A percentile compares a stretch with the other conserved stretches of the same genome.
phyloP scores from a whole-genome alignment of 352 stramenopile genomes.

The Phytophthora boehmeriae region DNA sequence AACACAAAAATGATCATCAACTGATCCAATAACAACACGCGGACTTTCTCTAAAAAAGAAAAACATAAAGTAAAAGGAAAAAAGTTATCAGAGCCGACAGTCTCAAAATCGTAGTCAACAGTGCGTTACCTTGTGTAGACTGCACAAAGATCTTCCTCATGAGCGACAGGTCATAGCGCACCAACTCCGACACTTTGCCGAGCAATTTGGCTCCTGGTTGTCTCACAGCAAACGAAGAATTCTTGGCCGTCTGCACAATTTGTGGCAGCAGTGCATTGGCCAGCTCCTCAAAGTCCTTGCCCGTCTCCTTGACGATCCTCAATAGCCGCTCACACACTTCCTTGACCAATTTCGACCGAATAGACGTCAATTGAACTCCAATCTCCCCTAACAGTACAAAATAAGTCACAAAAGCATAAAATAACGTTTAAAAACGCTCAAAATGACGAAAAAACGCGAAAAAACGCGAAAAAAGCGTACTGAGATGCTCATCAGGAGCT shows the following conservation, averaged over 20 bases:
- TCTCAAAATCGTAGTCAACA: background rate
- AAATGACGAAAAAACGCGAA: slow-evolving; percentile 5
- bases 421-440: slow-evolving; percentile 9
- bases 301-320: slow-evolving; percentile 53
- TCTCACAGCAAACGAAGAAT: slow-evolving; percentile 53
- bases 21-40: slow-evolving; percentile 62
- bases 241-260: slow-evolving; percentile 60
- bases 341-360: slow-evolving; percentile 58
- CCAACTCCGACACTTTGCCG: slow-evolving; percentile 53
- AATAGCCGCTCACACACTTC: slow-evolving; percentile 52
- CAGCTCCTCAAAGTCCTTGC: slow-evolving; percentile 53
- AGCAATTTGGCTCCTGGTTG: slow-evolving; percentile 58
- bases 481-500: slow-evolving; percentile 49
- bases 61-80: no score
- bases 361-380: slow-evolving; percentile 43
- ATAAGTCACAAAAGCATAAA: slow-evolving; percentile 1
- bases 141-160: slow-evolving; percentile 52
- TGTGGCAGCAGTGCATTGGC: slow-evolving; percentile 61
- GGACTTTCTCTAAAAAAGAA: slow-evolving; percentile 49
- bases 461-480: slow-evolving; percentile 25
- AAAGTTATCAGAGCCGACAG: background rate
- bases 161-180: slow-evolving; percentile 64
- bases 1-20: slow-evolving; percentile 57
- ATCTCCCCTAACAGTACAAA: slow-evolving; percentile 43
- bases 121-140: slow-evolving; percentile 45